Conservation (phyloP, 495 filamentous ascomycete genomes). For the Daldinia grandis region DNA sequence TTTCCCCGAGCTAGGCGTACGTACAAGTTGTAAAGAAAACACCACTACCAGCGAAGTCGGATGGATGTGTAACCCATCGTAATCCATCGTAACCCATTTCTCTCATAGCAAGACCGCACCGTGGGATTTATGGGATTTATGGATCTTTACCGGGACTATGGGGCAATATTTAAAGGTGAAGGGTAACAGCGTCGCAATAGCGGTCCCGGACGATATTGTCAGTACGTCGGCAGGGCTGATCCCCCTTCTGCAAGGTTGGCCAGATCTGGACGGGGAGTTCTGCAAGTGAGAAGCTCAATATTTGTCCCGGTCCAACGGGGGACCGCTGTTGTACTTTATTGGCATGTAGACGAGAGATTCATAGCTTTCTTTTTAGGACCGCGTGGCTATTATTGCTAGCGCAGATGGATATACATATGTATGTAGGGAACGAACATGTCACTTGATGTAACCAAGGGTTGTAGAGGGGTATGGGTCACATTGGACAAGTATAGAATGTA, state of each 20-base stretch:
- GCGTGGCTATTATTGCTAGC: conserved; percentile 19
- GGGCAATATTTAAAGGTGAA: background rate
- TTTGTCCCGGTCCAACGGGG: conserved; percentile 3
- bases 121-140: conserved; percentile 1
- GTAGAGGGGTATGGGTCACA: conserved; percentile 14
- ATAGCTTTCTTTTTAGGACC: conserved; percentile 3
- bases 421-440: conserved; percentile 20
- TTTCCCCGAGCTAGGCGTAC: conserved; percentile 4
- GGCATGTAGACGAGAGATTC: conserved; percentile 3
- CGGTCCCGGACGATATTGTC: background rate
- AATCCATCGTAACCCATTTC: background rate
- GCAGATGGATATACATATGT: background rate
- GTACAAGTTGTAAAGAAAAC: conserved; percentile 1
- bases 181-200: background rate
- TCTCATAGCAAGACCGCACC: background rate
- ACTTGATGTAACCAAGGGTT: conserved; percentile 23
- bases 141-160: background rate
- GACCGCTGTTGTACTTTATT: background rate
- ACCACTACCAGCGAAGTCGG: conserved; percentile 8
- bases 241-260: conserved; percentile 22
- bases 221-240: conserved; percentile 11
- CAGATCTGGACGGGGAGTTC: conserved; percentile 8
- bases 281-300: conserved; percentile 21
- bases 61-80: conserved; percentile 1
- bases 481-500: conserved; percentile 21